Base-by-base conservation (phyloP, 176 grass and related monocot species). In the Aegilops longissima region DNA sequence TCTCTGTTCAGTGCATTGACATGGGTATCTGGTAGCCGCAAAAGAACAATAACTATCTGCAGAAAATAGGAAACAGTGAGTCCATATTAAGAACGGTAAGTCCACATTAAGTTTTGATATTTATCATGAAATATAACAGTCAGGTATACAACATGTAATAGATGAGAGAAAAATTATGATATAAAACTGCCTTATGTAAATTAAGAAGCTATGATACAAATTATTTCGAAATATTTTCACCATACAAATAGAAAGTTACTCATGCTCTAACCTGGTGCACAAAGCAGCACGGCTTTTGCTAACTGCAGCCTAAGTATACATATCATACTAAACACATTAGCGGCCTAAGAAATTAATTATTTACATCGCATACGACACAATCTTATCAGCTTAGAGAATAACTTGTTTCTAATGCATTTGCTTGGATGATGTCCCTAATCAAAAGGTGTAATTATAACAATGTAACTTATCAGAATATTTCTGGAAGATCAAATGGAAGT, bases 1-100 rank as follows among this genome's bases (percentile, higher is more conserved):
- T 94, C 88, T 73, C 96, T 92, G 67, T 70, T 98, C 47, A 98
- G 54, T 59, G 96, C 96, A 88, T 98, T 98, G 58, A 98, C 96
- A 86, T 98, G 93, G n/a, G 93, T 96, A 84, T 98, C 93, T 51
- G 90, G 96, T 80, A 98, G 85, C 38, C 88, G 76, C 64, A 98
- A 84, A 58, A 98, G 96, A 87, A 92, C 84, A 87, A 79, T 87
- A 62, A 98, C 96, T 81, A 96, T 94, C 96, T 98, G 88, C 40
- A 73, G n/a, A 59, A 91, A 12, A 69, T 61, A 86, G 70, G 52
- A 47, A 34, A 73, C 11, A 78, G n/a, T 67, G 78, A 33, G 51
- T 77, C 61, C 12, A 44, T 16, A 52, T 79, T 61, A 74, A 86
- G 6, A 54, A 73, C 20, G 77, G 29, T 72, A 82, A 31, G n/a